Evolutionary conservation across 2,329 filamentous ascomycete genomes (phyloP).

Genomic region (Cordyceps farinosa): DNA sequence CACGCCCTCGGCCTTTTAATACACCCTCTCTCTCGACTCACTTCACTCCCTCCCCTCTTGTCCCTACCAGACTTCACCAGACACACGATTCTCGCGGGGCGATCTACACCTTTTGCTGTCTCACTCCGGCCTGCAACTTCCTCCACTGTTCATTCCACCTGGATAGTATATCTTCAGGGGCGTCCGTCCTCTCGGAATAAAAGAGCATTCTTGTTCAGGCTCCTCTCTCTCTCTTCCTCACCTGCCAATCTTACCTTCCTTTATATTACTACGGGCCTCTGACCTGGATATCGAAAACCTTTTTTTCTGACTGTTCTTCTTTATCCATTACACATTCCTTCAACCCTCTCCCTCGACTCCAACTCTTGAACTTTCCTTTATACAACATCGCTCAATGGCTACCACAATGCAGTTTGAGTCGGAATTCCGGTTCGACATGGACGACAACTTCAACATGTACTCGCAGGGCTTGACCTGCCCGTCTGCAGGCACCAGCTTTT

Average conservation of each 20-base stretch:
- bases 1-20: conserved; percentile 5
- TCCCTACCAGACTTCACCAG: conserved; percentile 11
- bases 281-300: conserved; percentile 14
- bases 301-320: neutral
- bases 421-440: conserved; percentile 38
- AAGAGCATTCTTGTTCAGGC: conserved; percentile 16
- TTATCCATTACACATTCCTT: conserved; percentile 18
- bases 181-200: conserved; percentile 31
- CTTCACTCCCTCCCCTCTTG: conserved; percentile 15
- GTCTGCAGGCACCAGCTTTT: conserved; percentile 37
- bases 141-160: conserved; percentile 36
- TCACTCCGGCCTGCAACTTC: conserved; percentile 31
- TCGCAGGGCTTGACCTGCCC: conserved; percentile 36
- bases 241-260: conserved; percentile 11
- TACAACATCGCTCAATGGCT: conserved; percentile 6
- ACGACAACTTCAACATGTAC: conserved; percentile 38
- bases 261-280: conserved; percentile 17
- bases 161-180: conserved; percentile 40
- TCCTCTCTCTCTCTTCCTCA: conserved; percentile 16
- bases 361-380: conserved; percentile 15
- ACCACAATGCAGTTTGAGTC: conserved; percentile 36
- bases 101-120: conserved; percentile 36
- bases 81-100: conserved; percentile 30
- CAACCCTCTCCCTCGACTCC: neutral
- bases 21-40: conserved; percentile 6